Evolutionary conservation across 2,329 filamentous ascomycete species (phyloP).

Genomic region (Conoideocrella luteorostrata): DNA sequence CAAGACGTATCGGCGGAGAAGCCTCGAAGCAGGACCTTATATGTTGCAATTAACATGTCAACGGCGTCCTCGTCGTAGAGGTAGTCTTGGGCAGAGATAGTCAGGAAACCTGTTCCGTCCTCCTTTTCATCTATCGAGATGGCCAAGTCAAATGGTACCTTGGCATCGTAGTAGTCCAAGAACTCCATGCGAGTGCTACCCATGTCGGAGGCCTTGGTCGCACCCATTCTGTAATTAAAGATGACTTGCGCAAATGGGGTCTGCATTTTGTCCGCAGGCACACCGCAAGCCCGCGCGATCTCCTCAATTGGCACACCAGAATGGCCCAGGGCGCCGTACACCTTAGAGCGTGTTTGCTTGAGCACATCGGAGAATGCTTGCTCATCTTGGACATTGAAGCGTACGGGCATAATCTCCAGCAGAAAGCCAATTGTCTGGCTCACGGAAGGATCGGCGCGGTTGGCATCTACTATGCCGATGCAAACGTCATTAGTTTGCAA

Average conservation of each 20-base stretch:
- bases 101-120: conserved; percentile 7
- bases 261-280: conserved; percentile 29
- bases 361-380: conserved; percentile 17
- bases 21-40: conserved; percentile 11
- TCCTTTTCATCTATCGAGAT: conserved; percentile 10
- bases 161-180: conserved; percentile 16
- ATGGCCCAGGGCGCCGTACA: conserved; percentile 24
- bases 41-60: conserved; percentile 7
- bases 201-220: conserved; percentile 18
- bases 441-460: conserved; percentile 15
- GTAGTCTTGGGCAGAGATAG: conserved; percentile 5
- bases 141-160: conserved; percentile 15
- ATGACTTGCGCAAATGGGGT: conserved; percentile 41
- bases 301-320: conserved; percentile 39
- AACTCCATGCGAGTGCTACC: conserved; percentile 15
- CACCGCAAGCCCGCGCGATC: conserved; percentile 34
- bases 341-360: conserved; percentile 17
- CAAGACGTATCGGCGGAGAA: too few relatives aligned
- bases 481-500: conserved; percentile 28
- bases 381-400: conserved; percentile 20
- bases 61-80: conserved; percentile 8
- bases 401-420: conserved; percentile 37
- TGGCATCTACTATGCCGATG: conserved; percentile 38
- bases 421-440: conserved; percentile 32
- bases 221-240: conserved; percentile 37